These are phyloP conservation scores for Pleurotus ostreatus DNA, from an alignment of 768 basidiomycete genomes.

Conservation along the genomic window DNA sequence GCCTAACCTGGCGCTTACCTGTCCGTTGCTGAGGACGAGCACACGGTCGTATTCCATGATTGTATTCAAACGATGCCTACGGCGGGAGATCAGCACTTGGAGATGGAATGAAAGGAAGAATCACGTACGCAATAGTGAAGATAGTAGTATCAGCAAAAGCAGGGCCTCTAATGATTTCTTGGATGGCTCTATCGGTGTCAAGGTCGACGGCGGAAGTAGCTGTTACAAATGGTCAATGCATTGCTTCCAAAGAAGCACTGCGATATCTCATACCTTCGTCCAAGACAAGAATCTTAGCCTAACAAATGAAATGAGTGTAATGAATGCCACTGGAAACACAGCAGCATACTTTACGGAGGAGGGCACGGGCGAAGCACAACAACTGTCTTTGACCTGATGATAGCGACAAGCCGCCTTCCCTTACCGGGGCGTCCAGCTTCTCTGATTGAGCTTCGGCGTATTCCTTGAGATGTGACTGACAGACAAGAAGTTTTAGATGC, in stretches of 20 bases:
- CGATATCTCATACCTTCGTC: constrained; percentile 65
- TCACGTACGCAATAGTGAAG: constrained; percentile 76
- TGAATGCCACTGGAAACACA: not conserved
- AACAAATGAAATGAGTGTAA: not conserved
- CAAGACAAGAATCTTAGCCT: constrained; percentile 87
- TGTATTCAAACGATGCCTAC: constrained; percentile 76
- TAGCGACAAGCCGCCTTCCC: constrained; percentile 79
- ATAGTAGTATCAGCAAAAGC: constrained; percentile 79
- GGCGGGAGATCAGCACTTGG: not conserved
- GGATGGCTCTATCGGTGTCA: constrained; percentile 85
- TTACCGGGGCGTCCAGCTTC: constrained; percentile 67
- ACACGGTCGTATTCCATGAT: constrained; percentile 80
- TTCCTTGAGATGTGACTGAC: constrained; percentile 60
- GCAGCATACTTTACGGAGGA: constrained; percentile 60
- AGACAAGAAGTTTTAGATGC: not conserved
- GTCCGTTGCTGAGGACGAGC: constrained; percentile 79
- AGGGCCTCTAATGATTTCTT: constrained; percentile 80
- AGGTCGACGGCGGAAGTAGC: constrained; percentile 89
- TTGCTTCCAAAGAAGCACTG: constrained; percentile 7
- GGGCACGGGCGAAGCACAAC: constrained; percentile 83
- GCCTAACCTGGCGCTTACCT: constrained; percentile 30
- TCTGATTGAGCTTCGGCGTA: constrained; percentile 64
- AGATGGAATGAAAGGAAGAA: not conserved
- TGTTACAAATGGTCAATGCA: constrained; percentile 18
- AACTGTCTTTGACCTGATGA: constrained; percentile 86